Conservation (phyloP, 352 stramenopile genomes). For the Hyaloperonospora brassicae region DNA sequence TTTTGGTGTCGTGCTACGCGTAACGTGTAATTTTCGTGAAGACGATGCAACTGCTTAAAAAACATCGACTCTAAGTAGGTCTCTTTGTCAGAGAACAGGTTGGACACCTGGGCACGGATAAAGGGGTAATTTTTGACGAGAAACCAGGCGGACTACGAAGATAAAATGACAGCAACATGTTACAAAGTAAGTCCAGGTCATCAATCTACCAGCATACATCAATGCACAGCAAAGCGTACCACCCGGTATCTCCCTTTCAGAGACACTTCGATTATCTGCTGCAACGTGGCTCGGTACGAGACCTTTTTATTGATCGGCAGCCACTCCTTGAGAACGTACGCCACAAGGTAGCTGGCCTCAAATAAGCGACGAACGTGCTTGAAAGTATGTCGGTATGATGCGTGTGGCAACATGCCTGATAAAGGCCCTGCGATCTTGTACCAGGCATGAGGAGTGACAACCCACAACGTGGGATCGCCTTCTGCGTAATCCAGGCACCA, state of each 20-base stretch:
- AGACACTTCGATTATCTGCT: constrained; percentile 76
- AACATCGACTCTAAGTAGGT: constrained; percentile 79
- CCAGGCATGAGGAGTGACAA: constrained; percentile 75
- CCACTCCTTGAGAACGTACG: constrained; percentile 80
- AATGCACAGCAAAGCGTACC: constrained; percentile 28
- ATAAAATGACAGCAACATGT: constrained; percentile 15
- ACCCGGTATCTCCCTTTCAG: constrained; percentile 64
- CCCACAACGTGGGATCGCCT: constrained; percentile 76
- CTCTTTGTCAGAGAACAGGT: constrained; percentile 68
- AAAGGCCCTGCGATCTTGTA: constrained; percentile 81
- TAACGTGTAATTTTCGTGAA: constrained; percentile 56
- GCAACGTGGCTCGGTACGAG: constrained; percentile 71
- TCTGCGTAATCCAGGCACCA: constrained; percentile 85
- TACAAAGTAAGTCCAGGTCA: constrained; percentile 17
- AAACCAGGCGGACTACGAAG: constrained; percentile 64
- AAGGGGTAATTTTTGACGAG: constrained; percentile 80
- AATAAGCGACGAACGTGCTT: constrained; percentile 70
- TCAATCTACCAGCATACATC: constrained; percentile 7
- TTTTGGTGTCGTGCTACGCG: constrained; percentile 50
- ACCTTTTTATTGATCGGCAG: constrained; percentile 83
- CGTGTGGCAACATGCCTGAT: constrained; percentile 63
- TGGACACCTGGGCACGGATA: constrained; percentile 69
- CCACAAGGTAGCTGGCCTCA: constrained; percentile 77
- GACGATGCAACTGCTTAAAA: constrained; percentile 71
- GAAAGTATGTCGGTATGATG: constrained; percentile 64